Percentiles rank a stretch among this genome's conserved stretches.
phyloP scores from a whole-genome alignment of 768 basidiomycete species.

The Mycena filopes region DNA sequence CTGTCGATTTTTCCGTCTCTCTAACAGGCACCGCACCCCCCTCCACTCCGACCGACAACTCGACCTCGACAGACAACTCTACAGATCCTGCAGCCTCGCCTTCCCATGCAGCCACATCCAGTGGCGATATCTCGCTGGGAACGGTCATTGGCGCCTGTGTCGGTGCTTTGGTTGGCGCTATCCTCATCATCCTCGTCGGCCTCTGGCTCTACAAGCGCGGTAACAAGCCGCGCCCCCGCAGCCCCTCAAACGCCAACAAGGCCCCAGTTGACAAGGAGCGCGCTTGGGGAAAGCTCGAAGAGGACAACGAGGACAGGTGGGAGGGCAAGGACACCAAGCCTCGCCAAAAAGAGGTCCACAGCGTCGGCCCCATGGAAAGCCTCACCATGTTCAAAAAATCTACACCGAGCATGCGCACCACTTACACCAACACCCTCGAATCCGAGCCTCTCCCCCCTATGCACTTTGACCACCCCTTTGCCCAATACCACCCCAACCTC shows the following conservation, averaged over 20 bases:
- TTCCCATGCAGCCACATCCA: slow-evolving; percentile 32
- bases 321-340: slow-evolving; percentile 48
- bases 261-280: slow-evolving; percentile 49
- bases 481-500: slow-evolving; percentile 65
- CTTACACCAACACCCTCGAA: slow-evolving; percentile 57
- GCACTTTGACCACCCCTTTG: slow-evolving; percentile 59
- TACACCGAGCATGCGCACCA: slow-evolving; percentile 63
- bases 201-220: slow-evolving; percentile 67
- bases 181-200: slow-evolving; percentile 61
- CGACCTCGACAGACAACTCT: not conserved
- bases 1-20: slow-evolving; percentile 26
- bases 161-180: slow-evolving; percentile 66
- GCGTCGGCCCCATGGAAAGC: slow-evolving; percentile 65
- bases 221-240: slow-evolving; percentile 48
- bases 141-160: slow-evolving; percentile 74
- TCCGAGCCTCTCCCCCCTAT: slow-evolving; percentile 55
- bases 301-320: slow-evolving; percentile 56
- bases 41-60: slow-evolving; percentile 17
- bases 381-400: slow-evolving; percentile 77
- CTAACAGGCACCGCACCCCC: slow-evolving; percentile 23
- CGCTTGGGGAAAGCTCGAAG: slow-evolving; percentile 69
- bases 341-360: slow-evolving; percentile 55
- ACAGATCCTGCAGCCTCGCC: slow-evolving; percentile 8
- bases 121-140: slow-evolving; percentile 51
- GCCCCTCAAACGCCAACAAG: slow-evolving; percentile 48